Base-by-base conservation (phyloP, 2,329 filamentous ascomycete genomes). In the Trichoderma sp. region DNA sequence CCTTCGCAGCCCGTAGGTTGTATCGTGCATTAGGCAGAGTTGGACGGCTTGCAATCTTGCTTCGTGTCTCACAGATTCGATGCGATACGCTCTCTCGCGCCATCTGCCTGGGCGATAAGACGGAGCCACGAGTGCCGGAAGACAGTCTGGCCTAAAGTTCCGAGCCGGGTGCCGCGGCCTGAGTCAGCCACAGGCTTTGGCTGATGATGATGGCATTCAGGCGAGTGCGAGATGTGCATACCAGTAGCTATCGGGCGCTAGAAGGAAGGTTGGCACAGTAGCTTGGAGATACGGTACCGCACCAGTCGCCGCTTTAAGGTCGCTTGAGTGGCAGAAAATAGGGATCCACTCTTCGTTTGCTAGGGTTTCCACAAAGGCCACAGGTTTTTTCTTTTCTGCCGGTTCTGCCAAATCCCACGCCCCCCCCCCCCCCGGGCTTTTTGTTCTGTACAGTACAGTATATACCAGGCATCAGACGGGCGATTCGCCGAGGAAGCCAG, bases 271-370 rank as follows among this genome's bases (percentile, higher is more conserved):
- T 45, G 32, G 42, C n/a, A 25, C 10, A 25, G 39, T 34, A 54
- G 29, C 52, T 54, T 32, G n/a, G 52, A 48, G 42, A 22, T 48
- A 22, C 29, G 45, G 25, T 42, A 32, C 66, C 57, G 52, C 66
- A 32, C 22, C 3, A 17, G 34, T 63, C 64, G 64, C 64, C 54
- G 64, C 66, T 63, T 67, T 67, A 67, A 63, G n/a, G 29, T n/a
- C 17, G 29, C n/a, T 27, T 65, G 34, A 19, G 8, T 29, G 50
- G 53, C 54, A 60, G 64, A 60, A 60, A 35, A 52, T 45, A 29
- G n/a, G 52, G 48, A 12, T 50, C 61, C 50, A 45, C 35, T 12
- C 25, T n/a, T 34, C 29, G 37, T 17, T 56, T 35, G 61, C 37
- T 63, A 39, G 25, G 19, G 22, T 65, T 57, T 17, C 57, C 64